Base-by-base conservation (phyloP, 768 basidiomycete genomes). In the Calocera viscosa region DNA sequence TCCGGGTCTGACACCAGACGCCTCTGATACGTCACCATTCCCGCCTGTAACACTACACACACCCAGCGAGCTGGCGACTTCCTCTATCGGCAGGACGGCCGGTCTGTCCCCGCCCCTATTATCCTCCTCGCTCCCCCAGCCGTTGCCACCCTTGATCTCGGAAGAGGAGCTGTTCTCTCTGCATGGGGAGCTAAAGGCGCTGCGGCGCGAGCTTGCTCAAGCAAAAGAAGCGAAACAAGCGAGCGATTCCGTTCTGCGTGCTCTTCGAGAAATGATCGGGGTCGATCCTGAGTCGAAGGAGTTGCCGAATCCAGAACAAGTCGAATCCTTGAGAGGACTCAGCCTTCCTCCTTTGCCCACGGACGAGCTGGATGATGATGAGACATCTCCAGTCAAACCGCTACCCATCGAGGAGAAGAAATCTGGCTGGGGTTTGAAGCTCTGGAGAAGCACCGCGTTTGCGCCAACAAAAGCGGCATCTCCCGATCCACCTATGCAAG, bases 271-370 rank as follows among this genome's bases (percentile, higher is more conserved):
- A 26, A 60, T 60, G 53, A 60, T 60, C 16, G 53, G 53, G 14
- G 16, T 60, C 10, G 53, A 60, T 60, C 53, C 53, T 22, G 53
- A 60, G 53, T 60, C 53, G 5, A 60, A 60, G 30, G 53, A 60
- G 26, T 30, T 60, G 22, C 53, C 53, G 53, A 2, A 60, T 16
- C 53, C 53, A 26, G 53, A 60, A 2, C 53, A 60, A 32, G 30
- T 60, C 19, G 53, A 60, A 32, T 32, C 53, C 14, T 22, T 60
- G 26, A 60, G 30, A 19, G 53, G 53, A 16, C 30, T 60, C 7
- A 60, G 53, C 19, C 30, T 60, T 16, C 53, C 53, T 22, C 53
- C 53, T 28, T 30, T 60, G 30, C 53, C 53, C 14, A 60, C 53
- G 53, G 53, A 60, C 30, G 53, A 60, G 19, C 7, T 60, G 19